Evolutionary conservation across 352 stramenopile species (phyloP), one percentile per base, ranked within the genome.

Genomic region (Poterioochromonas sp.): DNA sequence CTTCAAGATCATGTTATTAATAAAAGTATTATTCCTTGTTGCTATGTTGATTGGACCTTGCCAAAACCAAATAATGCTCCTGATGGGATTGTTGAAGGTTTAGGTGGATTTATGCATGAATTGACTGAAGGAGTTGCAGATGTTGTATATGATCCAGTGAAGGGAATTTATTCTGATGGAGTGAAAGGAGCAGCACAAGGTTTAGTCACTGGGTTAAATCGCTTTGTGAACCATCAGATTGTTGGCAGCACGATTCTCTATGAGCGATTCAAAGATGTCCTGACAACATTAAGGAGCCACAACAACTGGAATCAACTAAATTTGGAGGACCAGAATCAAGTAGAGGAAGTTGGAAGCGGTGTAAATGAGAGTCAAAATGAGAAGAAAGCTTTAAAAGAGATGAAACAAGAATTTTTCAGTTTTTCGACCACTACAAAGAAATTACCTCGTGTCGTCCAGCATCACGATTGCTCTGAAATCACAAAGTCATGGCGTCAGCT

Each of bases 101-200:
- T 74, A 8, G 65, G 65, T 40, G 65, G 65, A 12, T 15, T 40
- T 11, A 39, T 54, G 12, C 40, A 74, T 54, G 65, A 74, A n/a
- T 11, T 74, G 20, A 8, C 32, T 11, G 40, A 35, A 20, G 65
- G 65, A 22, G 22, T 74, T 8, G n/a, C 40, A 1, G 65, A 74
- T 54, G 65, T 35, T 35, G 18, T 54, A 3, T 32, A 32, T 54
- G 39, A 74, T 35, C 65, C 65, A 35, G 2, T 74, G 2, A 29
- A 54, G 15, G 65, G 20, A n/a, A 5, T 51, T 3, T 74, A 54
- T 39, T 11, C 5, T 35, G 1, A 74, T 22, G 65, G 65, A 12
- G 3, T 74, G 11, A 5, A 37, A 20, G 65, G 65, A 26, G 65
- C 5, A 26, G 29, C 41, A 8, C 3, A 1, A 1, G 65, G 39